Evolutionary conservation across 2,329 filamentous ascomycete genomes (phyloP).

Genomic region (Diaporthe eres): DNA sequence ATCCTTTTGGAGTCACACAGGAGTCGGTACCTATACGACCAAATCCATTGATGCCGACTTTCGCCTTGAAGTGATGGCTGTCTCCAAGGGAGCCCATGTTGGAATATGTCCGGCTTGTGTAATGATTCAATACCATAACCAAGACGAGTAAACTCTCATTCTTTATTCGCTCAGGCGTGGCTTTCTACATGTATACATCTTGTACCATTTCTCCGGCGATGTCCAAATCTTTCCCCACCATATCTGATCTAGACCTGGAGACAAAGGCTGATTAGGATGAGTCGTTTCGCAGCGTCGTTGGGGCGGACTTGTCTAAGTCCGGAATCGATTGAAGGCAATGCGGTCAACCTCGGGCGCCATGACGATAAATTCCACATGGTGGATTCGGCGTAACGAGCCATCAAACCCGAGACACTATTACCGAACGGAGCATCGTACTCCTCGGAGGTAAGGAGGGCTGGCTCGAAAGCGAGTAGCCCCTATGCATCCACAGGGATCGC

Average conservation of each 20-base stretch:
- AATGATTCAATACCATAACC: background rate
- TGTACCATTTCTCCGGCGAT: conserved; percentile 7
- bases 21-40: background rate
- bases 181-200: background rate
- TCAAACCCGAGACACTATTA: background rate
- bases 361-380: background rate
- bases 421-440: background rate
- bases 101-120: background rate
- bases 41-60: conserved; percentile 11
- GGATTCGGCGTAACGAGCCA: background rate
- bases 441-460: background rate
- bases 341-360: conserved; percentile 3
- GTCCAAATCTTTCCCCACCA: background rate
- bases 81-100: background rate
- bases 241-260: background rate
- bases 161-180: background rate
- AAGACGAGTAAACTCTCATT: background rate
- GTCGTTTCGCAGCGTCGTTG: background rate
- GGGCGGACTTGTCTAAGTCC: conserved; percentile 21
- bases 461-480: conserved; percentile 1
- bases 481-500: background rate
- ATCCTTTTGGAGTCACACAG: background rate
- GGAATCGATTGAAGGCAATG: background rate
- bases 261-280: background rate
- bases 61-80: background rate